Evolutionary conservation across 2,329 filamentous ascomycete genomes (phyloP).

Genomic region (Daldinia sp.): DNA sequence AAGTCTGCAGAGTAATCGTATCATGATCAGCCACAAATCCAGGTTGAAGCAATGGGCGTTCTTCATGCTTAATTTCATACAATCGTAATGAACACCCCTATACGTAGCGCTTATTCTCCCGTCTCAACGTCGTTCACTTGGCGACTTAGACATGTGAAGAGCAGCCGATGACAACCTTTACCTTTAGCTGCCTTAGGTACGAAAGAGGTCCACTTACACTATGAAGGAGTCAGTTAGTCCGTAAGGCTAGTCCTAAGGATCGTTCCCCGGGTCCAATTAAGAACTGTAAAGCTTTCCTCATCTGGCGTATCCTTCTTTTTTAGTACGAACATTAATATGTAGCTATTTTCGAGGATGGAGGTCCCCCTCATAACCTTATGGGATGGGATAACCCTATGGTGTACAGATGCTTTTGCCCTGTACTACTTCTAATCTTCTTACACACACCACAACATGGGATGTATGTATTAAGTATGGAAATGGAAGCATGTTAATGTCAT

Average conservation of each 20-base stretch:
- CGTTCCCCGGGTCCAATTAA: slow-evolving; percentile 36
- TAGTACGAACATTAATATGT: slow-evolving; percentile 11
- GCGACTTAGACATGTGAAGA: slow-evolving; percentile 23
- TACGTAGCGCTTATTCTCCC: slow-evolving; percentile 16
- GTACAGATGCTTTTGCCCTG: background rate
- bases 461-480: background rate
- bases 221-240: background rate
- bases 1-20: slow-evolving; percentile 5
- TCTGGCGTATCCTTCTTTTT: slow-evolving; percentile 23
- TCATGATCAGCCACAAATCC: background rate
- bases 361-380: slow-evolving; percentile 10
- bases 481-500: background rate
- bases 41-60: background rate
- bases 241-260: slow-evolving; percentile 2
- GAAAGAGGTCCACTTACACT: background rate
- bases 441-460: slow-evolving; percentile 2
- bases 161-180: slow-evolving; percentile 9
- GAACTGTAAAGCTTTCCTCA: slow-evolving; percentile 29
- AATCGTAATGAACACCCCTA: slow-evolving; percentile 13
- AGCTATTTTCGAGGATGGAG: background rate
- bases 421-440: slow-evolving; percentile 7
- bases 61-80: slow-evolving; percentile 14
- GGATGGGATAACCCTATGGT: slow-evolving; percentile 7
- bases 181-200: slow-evolving; percentile 1
- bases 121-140: slow-evolving; percentile 8